Evolutionary conservation across 2,329 filamentous ascomycete genomes (phyloP), one percentile per base, ranked within the genome.

Genomic region (Phoma sp.): DNA sequence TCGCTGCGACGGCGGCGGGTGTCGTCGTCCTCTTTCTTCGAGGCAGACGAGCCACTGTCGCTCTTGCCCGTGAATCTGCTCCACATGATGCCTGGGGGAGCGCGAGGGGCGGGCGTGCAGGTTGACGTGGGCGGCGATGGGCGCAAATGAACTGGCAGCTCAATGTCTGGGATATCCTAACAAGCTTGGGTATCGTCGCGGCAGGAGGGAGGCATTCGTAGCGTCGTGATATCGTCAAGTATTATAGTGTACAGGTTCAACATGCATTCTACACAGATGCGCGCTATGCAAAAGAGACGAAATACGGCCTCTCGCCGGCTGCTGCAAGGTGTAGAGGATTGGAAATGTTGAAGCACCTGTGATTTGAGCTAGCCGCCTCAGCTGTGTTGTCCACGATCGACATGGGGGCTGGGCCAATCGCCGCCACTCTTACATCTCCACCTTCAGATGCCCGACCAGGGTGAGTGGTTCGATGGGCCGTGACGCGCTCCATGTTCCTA

Each of bases 1-100:
- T 62, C 63, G 56, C 56, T 63, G 55, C 65, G 64, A 42, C 62
- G 61, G 61, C 66, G 59, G 39, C 63, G 57, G 32, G 64, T 59
- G 11, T 69, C 67, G 56, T 73, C 67, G 42, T 71, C 68, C 38
- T 60, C 54, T 47, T 54, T 56, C 42, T 56, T 61, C 9, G 60
- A 52, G 33, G 58, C 59, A 17, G 69, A 65, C 43, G 74, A 70
- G 58, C 50, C 53, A 53, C 62, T 60, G 56, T 74, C 71, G 66
- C 67, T 71, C 57, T 73, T 75, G 57, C 73, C 72, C 6, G 70
- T 74, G 47, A 74, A 54, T 40, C 65, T 71, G 59, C 59, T 74
- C 74, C 74, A 76, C 74, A 76, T 76, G 63, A 15, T 67, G 61
- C 38, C 39, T 23, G 42, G 48, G 42, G 23, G 47, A 21, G 56